Percentiles rank a stretch among this genome's conserved stretches.
phyloP scores from a whole-genome alignment of 139 green algal species.

The Mesotaenium endlicherianum region DNA sequence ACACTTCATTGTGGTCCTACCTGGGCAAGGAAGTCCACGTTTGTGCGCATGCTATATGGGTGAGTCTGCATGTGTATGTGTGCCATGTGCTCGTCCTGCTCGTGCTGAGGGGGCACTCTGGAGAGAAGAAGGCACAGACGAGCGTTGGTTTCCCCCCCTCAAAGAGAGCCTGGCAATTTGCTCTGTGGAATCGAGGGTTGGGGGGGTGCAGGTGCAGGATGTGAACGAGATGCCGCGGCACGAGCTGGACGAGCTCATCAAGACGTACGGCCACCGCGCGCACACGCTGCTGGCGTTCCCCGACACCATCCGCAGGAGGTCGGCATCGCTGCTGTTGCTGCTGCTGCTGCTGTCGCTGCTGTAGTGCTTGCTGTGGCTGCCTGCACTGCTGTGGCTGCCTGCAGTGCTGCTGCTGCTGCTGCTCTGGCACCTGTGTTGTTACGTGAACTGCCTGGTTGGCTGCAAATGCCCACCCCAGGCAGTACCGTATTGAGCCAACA shows the following conservation, averaged over 20 bases:
- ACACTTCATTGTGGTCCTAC: too few relatives aligned
- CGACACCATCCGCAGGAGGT: constrained; percentile 20
- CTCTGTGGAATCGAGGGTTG: neutral
- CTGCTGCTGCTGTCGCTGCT: neutral
- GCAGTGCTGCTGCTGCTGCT: neutral
- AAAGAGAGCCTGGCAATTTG: too few relatives aligned
- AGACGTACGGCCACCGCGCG: constrained; percentile 15
- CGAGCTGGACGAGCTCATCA: constrained; percentile 46
- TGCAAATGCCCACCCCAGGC: too few relatives aligned
- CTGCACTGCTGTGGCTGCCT: neutral
- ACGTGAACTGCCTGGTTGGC: neutral
- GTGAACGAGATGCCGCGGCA: constrained; percentile 48
- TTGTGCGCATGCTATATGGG: too few relatives aligned
- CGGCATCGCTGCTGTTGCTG: neutral
- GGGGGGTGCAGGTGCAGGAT: constrained; percentile 24
- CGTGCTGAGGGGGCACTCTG: too few relatives aligned
- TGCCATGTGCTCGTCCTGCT: too few relatives aligned
- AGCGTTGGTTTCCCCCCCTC: too few relatives aligned
- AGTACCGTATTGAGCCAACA: too few relatives aligned
- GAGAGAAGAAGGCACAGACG: too few relatives aligned
- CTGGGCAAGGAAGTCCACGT: too few relatives aligned
- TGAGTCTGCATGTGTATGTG: too few relatives aligned
- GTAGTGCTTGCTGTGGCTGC: neutral
- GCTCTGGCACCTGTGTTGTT: constrained; percentile 5
- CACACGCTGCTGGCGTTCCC: neutral